Conservation (phyloP, 352 stramenopile genomes). For the Pythium sukuiense region DNA sequence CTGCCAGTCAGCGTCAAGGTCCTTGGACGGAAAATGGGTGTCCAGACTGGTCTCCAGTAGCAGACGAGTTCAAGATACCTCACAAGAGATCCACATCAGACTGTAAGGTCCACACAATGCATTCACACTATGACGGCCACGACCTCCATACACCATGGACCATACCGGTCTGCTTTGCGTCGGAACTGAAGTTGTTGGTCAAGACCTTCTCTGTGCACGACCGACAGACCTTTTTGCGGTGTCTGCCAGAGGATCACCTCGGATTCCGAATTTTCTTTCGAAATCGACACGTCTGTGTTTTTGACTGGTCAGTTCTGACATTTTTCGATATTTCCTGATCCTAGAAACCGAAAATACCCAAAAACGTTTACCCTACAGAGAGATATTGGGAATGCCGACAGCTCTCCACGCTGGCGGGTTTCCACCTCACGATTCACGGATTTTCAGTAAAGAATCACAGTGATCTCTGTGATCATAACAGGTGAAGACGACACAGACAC, state of each 20-base stretch:
- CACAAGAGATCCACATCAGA: not conserved
- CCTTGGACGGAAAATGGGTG: not conserved
- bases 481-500: not conserved
- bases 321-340: not conserved
- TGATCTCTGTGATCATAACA: not conserved
- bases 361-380: too few species aligned
- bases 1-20: not conserved
- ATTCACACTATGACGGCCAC: not conserved
- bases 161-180: too few species aligned
- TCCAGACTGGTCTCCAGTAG: not conserved
- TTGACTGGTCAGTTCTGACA: not conserved
- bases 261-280: not conserved
- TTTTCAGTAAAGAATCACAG: too few species aligned
- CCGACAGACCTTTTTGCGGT: not conserved
- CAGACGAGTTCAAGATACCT: not conserved
- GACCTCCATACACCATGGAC: not conserved
- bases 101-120: not conserved
- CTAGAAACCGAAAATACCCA: not conserved
- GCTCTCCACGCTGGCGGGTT: too few species aligned
- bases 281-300: not conserved
- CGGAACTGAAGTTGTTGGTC: not conserved
- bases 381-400: too few species aligned
- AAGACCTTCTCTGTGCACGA: not conserved
- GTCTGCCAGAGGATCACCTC: not conserved
- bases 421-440: too few species aligned